Base-by-base conservation (phyloP, 73 alveolate species). In the Stentor coeruleus region DNA sequence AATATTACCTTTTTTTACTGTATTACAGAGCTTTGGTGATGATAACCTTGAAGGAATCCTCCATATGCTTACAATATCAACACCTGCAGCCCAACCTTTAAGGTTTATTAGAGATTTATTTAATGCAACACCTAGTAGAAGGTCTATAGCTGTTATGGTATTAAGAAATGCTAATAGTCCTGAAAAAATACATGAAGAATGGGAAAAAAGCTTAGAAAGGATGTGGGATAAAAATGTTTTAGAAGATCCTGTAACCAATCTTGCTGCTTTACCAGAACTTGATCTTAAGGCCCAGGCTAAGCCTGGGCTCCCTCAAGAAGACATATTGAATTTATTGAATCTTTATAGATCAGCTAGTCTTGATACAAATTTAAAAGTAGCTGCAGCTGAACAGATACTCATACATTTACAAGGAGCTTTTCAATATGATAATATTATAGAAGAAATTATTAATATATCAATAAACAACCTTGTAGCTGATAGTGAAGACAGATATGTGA, bases 51-150 rank as follows among this genome's bases (percentile, higher is more conserved):
- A 31, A 1, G 79, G 79, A 0, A 66, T 66, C 11, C n/a, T 66
- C 39, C 79, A 66, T 66, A 20, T 31, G 14, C 42, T 66, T 33
- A 66, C 42, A 26, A 20, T 20, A 20, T 31, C 20, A 26, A 20
- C n/a, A 26, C 79, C 79, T 28, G 79, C 79, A 20, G n/a, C 39
- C 0, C 39, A 20, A 2, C 79, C 79, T 14, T 40, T 66, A 11
- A 20, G 79, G 79, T 66, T 66, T 31, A 26, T 66, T 11, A 66
- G 79, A 66, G 79, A 66, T 40, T 66, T 66, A 33, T 66, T 66
- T 2, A 26, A 26, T 2, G 26, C n/a, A 66, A 26, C n/a, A 11
- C 2, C 79, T 11, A 20, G n/a, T 11, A 66, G 37, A 20, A 20
- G 79, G 11, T 14, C 37, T 66, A 11, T 66, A 26, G 1, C 79